These are phyloP conservation scores for Diospyros kaki DNA, from an alignment of 148 eudicot species.

Conservation along the genomic window DNA sequence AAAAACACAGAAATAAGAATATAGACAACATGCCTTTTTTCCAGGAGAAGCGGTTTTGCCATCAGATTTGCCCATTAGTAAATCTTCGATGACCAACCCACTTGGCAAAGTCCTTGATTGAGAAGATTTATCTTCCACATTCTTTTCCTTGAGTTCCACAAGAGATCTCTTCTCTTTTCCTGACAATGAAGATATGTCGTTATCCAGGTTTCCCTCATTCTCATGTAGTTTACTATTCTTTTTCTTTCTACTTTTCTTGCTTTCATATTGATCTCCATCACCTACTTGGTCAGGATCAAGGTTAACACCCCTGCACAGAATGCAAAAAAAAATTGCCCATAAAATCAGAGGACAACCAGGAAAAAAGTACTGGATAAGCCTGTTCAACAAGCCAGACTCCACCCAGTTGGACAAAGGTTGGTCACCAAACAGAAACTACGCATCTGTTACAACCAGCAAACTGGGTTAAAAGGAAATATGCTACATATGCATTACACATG, in stretches of 20 bases:
- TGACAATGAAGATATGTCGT: conserved; percentile 5
- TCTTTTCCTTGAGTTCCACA: conserved; percentile 19
- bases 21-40: neutral
- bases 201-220: conserved; percentile 16
- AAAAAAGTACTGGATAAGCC: neutral
- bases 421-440: neutral
- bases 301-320: conserved; percentile 26
- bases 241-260: conserved; percentile 42
- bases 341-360: neutral
- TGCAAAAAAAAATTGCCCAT: neutral
- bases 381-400: no score
- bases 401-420: neutral
- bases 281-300: conserved; percentile 12
- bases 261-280: conserved; percentile 31
- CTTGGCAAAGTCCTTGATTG: conserved; percentile 39
- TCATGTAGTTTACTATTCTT: conserved; percentile 34
- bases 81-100: conserved; percentile 68
- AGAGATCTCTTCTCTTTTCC: neutral
- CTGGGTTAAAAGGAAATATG: no score
- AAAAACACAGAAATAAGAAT: neutral
- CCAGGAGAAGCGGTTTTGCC: conserved; percentile 64
- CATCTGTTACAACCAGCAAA: no score
- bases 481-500: no score
- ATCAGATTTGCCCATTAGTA: conserved; percentile 59
- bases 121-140: conserved; percentile 13